Evolutionary conservation across 208 protist genomes (phyloP), one percentile per base, ranked within the genome.

Genomic region (Trypanosoma congolense): DNA sequence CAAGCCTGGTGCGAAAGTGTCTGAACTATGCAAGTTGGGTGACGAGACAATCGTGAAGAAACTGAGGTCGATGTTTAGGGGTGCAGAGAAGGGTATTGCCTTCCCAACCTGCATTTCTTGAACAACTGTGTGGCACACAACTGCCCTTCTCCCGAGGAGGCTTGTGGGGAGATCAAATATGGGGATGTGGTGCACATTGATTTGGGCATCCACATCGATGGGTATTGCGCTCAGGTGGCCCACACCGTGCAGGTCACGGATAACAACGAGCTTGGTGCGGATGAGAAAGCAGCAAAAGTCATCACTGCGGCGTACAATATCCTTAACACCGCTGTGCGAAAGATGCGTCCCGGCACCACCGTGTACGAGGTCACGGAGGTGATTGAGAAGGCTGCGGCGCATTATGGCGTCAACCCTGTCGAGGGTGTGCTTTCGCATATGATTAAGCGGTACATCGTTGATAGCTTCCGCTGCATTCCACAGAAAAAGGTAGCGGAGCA

Each of bases 41-140:
- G 90, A 96, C 57, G 83, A 88, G 26, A 93, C 81, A 24, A 90
- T 96, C 42, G 43, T 54, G 44, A 68, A 83, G 56, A 92, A 94
- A 60, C 64, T 93, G 0, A 90, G 83, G 74, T 87, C 79, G n/a
- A 92, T 96, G 86, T 96, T 92, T 78, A 92, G 87, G 61, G 83
- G 87, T 16, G 80, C 97, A 5, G 92, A 98, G 61, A 98, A 98
- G 75, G 98, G 98, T 50, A 84, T 99, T 46, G 98, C 97, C 40
- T 99, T 99, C 86, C 98, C 98, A 42, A 99, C 98, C 2, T 99
- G 96, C 77, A 77, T 99, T 51, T 98, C 95, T 80, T 99, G 19
- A 99, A 99, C 81, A 90, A 98, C 76, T 92, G 82, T 70, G 95
- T 97, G 46, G 98, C 97, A 55, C 97, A 99, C 81, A 98, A 95